Conservation (phyloP, 2,329 filamentous ascomycete species). For the Blastomyces gilchristii region DNA sequence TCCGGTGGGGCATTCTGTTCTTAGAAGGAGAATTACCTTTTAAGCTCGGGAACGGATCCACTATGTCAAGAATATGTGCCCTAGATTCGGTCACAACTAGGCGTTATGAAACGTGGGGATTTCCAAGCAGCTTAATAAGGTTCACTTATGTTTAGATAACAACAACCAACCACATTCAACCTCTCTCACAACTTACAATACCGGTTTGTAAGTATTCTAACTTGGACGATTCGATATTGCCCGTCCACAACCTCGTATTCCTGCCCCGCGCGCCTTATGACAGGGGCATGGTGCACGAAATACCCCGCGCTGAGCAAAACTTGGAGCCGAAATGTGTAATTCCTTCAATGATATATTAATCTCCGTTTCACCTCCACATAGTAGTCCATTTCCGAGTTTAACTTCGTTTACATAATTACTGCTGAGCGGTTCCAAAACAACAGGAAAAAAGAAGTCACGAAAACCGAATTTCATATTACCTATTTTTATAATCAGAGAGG, state of each 20-base stretch:
- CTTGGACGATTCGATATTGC: background rate
- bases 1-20: too few relatives aligned
- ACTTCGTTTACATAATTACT: background rate
- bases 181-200: too few relatives aligned
- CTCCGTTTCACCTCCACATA: background rate
- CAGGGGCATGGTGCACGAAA: background rate
- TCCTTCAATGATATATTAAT: background rate
- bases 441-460: background rate
- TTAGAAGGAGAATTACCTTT: too few relatives aligned
- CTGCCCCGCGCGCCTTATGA: background rate
- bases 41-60: too few relatives aligned
- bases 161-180: too few relatives aligned
- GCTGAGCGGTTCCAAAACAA: background rate
- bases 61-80: too few relatives aligned
- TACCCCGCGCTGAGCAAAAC: background rate
- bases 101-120: background rate
- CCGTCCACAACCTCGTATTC: background rate
- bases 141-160: too few relatives aligned
- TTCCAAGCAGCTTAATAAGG: background rate
- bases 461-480: background rate
- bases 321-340: background rate
- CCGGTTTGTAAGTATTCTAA: too few relatives aligned
- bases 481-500: background rate
- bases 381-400: background rate
- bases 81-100: too few relatives aligned